phyloP scores from a whole-genome alignment of 108 stramenopile genomes.

The Cyclotella choctawhatcheeana region DNA sequence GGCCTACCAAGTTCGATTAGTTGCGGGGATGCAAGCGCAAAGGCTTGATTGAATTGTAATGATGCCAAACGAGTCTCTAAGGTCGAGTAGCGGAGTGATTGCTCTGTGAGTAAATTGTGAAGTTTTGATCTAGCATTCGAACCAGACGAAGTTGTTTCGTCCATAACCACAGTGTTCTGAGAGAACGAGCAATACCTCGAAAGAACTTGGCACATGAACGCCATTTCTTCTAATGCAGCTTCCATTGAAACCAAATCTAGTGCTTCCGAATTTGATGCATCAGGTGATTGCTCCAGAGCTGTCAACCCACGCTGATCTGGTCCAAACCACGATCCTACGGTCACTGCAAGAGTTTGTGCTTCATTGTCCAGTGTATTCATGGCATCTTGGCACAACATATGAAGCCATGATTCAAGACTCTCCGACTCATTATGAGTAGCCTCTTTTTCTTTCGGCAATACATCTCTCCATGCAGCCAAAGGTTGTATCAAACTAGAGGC shows the following conservation, averaged over 20 bases:
- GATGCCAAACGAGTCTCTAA: slow-evolving; percentile 44
- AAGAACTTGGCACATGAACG: slow-evolving; percentile 76
- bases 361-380: slow-evolving; percentile 68
- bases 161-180: slow-evolving; percentile 12
- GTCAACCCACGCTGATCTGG: slow-evolving; percentile 49
- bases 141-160: slow-evolving; percentile 8
- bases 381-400: slow-evolving; percentile 56
- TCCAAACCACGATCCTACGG: slow-evolving; percentile 78
- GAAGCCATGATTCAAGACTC: slow-evolving; percentile 13
- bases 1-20: slow-evolving; percentile 46
- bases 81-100: slow-evolving; percentile 50
- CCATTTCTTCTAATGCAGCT: slow-evolving; percentile 80
- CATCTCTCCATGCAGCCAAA: slow-evolving; percentile 71
- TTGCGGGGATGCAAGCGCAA: slow-evolving; percentile 45
- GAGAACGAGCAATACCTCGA: slow-evolving; percentile 64
- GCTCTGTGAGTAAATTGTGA: slow-evolving; percentile 46
- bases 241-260: slow-evolving; percentile 54
- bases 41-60: slow-evolving; percentile 49
- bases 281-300: slow-evolving; percentile 17
- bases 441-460: slow-evolving; percentile 47
- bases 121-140: slow-evolving; percentile 18
- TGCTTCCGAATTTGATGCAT: slow-evolving; percentile 1
- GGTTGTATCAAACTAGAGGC: slow-evolving; percentile 80
- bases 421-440: slow-evolving; percentile 4
- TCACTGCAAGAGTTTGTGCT: slow-evolving; percentile 65